Base-by-base conservation (phyloP, 192 early-diverging fungal species). In the Piromyces finnis region DNA sequence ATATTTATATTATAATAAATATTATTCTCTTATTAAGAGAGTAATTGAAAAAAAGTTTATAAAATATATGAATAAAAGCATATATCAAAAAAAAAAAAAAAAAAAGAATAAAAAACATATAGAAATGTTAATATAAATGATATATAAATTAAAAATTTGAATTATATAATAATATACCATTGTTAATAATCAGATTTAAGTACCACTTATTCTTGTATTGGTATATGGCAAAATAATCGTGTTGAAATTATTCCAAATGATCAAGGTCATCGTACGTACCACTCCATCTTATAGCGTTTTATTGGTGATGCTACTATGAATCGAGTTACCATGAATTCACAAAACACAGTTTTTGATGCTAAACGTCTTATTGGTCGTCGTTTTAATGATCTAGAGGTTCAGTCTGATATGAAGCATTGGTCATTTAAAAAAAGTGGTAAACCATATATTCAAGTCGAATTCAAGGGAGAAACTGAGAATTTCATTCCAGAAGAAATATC, bases 251-350 rank as follows among this genome's bases (percentile, higher is more conserved):
- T 68, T 68, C 51, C 95, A 89, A 99, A 99, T 90, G 97, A 97
- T 88, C 96, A 99, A 90, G 97, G 97, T 86, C 96, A 97, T 92
- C 94, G 97, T 83, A 99, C 94, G 97, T 83, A 99, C 95, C 81
- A 99, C 96, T 79, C 96, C 97, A 79, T 96, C 95, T 81, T 97
- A 97, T 82, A 99, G 92, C 96, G 97, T 88, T 92, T 99, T 82
- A 96, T 99, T 84, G 97, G 97, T 86, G 96, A 99, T 87, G 94
- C 97, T 82, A 96, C 97, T 84, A 99, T 97, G 93, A 99, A 97
- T 90, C 95, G 96, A 91, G 94, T 94, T 82, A 95, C 96, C 82
- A 95, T 96, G 94, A 97, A 97, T 92, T 96, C 97, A 81, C 86
- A 92, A 89, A 97, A 97, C 91, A 99, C 97, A 82, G 95, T 98